phyloP scores from a whole-genome alignment of 2,329 filamentous ascomycete genomes.

The Diaporthe nobilis region DNA sequence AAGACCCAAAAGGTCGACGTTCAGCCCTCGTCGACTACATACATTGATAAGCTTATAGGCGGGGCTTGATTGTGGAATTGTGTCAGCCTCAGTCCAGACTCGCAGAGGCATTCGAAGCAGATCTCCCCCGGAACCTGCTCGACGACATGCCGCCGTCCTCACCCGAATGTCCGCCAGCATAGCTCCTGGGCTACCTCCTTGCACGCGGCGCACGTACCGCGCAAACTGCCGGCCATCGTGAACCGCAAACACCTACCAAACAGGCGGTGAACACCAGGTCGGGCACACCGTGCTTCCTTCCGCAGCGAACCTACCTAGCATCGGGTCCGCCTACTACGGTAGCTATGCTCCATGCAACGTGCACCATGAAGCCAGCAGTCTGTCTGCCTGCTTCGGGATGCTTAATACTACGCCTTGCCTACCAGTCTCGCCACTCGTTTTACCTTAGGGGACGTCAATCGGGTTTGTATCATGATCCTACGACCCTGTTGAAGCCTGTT shows the following conservation, averaged over 20 bases:
- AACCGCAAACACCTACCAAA: constrained; percentile 37
- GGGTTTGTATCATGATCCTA: background rate
- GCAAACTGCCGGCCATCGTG: constrained; percentile 35
- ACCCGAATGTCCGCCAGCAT: constrained; percentile 12
- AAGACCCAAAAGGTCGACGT: background rate
- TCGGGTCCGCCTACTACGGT: background rate
- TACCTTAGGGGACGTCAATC: background rate
- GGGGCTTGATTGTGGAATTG: background rate
- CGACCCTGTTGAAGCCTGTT: background rate
- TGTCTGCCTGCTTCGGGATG: background rate
- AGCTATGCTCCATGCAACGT: background rate
- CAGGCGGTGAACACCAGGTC: constrained; percentile 36
- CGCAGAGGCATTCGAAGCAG: background rate
- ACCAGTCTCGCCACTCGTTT: background rate
- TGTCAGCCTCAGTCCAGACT: background rate
- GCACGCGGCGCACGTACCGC: constrained; percentile 15
- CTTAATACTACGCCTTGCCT: background rate
- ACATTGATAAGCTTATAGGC: background rate
- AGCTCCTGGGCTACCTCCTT: constrained; percentile 2
- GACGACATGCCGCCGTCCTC: constrained; percentile 48
- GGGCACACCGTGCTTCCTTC: constrained; percentile 12
- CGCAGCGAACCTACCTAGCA: background rate
- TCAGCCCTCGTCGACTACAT: background rate
- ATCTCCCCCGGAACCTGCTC: constrained; percentile 40
- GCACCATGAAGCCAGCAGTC: background rate